Conservation (phyloP, 2,329 filamentous ascomycete species). For the Alternaria infectoria region DNA sequence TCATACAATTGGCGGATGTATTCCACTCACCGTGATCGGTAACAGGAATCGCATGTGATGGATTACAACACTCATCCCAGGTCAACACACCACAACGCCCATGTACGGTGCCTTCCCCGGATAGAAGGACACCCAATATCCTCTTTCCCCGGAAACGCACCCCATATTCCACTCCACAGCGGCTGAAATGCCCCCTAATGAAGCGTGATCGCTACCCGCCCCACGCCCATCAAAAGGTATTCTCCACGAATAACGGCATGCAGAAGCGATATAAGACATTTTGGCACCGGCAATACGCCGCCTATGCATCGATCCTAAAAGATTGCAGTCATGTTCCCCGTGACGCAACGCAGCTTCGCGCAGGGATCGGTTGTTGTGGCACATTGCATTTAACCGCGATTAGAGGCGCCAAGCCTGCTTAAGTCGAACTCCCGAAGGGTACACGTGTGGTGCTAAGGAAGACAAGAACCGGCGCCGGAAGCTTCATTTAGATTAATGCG, state of each 20-base stretch:
- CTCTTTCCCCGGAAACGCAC: neutral
- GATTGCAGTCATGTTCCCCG: neutral
- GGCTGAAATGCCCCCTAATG: neutral
- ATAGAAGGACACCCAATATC: neutral
- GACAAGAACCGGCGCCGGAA: conserved; percentile 24
- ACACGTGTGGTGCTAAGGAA: conserved; percentile 2
- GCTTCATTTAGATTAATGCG: conserved; percentile 26
- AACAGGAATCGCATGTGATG: neutral
- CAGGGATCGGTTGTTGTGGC: conserved; percentile 9
- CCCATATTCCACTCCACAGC: neutral
- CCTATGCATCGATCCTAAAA: neutral
- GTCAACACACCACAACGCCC: neutral
- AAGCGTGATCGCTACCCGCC: neutral
- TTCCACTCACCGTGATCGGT: neutral
- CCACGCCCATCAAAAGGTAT: conserved; percentile 1
- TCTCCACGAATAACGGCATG: conserved; percentile 1
- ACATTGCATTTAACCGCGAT: conserved; percentile 7
- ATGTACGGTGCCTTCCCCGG: neutral
- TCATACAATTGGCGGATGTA: neutral
- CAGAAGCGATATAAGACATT: neutral
- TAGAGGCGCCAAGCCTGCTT: neutral
- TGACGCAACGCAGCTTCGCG: neutral
- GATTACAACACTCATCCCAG: neutral
- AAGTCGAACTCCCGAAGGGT: neutral
- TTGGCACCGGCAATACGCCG: conserved; percentile 1